A percentile compares a stretch with the other conserved stretches of the same genome.
These are phyloP conservation scores for Tylopilus sp. DNA, from an alignment of 768 basidiomycete species.

Conservation along the genomic window DNA sequence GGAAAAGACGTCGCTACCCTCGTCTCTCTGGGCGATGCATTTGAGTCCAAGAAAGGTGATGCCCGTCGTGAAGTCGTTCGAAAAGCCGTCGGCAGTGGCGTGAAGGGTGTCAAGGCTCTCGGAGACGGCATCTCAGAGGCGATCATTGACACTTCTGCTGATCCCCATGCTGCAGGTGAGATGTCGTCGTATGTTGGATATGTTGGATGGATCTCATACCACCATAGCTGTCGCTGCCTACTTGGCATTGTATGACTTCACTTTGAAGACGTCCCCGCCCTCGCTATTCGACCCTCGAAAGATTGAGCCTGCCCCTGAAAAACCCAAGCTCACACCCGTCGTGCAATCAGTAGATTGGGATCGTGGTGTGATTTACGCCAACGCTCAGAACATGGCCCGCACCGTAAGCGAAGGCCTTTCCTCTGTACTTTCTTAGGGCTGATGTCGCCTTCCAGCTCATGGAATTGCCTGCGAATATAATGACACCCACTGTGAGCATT, in stretches of 20 bases:
- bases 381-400: constrained; percentile 77
- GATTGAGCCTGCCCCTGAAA: constrained; percentile 47
- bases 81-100: constrained; percentile 66
- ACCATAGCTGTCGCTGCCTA: constrained; percentile 70
- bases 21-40: constrained; percentile 57
- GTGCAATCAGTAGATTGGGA: constrained; percentile 59
- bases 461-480: constrained; percentile 83
- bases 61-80: constrained; percentile 62
- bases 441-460: constrained; percentile 59
- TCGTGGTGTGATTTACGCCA: constrained; percentile 66
- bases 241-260: constrained; percentile 72
- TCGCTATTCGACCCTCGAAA: constrained; percentile 63
- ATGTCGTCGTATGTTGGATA: not conserved
- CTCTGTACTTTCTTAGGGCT: too few relatives aligned
- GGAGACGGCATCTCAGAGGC: constrained; percentile 62
- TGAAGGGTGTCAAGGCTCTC: constrained; percentile 61
- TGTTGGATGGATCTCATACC: not conserved
- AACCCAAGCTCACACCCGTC: constrained; percentile 46
- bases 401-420: constrained; percentile 44
- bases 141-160: constrained; percentile 56
- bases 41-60: constrained; percentile 40
- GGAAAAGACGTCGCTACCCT: constrained; percentile 45
- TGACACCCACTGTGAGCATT: constrained; percentile 70
- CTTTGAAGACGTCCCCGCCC: constrained; percentile 69
- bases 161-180: constrained; percentile 76